Evolutionary conservation across 2,329 filamentous ascomycete genomes (phyloP), one percentile per base, ranked within the genome.

Genomic region (Colletotrichum tabaci): DNA sequence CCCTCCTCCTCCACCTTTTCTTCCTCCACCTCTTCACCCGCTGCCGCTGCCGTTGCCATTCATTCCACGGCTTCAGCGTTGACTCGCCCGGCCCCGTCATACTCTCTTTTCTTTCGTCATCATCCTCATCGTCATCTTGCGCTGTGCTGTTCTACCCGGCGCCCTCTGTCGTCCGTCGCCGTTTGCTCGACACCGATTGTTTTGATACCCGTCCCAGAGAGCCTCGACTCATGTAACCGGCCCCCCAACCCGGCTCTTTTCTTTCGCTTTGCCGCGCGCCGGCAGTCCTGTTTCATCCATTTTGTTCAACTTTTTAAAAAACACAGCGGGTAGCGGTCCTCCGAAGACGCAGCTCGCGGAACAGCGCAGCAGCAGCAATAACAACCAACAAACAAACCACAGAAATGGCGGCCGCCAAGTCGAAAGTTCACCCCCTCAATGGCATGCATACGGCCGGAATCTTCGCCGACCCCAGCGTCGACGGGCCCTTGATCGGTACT

Each of bases 401-500:
- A 69, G 73, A 74, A 40, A 81, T 76, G 74, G 89, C 91, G 87
- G 79, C 87, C 70, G 77, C 84, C 76, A 89, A 87, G 78, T 77
- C 84, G 67, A 91, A 89, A 81, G 67, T 82, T 67, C 87, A 89
- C 77, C 82, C 87, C 64, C 83, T 91, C 78, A 89, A 88, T 79
- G 87, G 87, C 76, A 89, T 90, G 79, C 95, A 98, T 84, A 94
- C 95, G 35, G 93, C 96, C 5, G 96, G 96, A 79, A 98, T 98
- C 81, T 98, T 94, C 83, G 93, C 95, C 61, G 95, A 98, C 83
- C 95, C 97, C 92, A 94, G 92, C 23, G 90, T 97, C 68, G 96
- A 98, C 80, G 96, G 96, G 1, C 96, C 96, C 4, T 88, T 94
- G 72, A 98, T 99, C 78, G 96, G 96, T 76, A 98, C 95, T 2